These are phyloP conservation scores for Filobasidium floriforme DNA, from an alignment of 768 basidiomycete species.

Conservation along the genomic window DNA sequence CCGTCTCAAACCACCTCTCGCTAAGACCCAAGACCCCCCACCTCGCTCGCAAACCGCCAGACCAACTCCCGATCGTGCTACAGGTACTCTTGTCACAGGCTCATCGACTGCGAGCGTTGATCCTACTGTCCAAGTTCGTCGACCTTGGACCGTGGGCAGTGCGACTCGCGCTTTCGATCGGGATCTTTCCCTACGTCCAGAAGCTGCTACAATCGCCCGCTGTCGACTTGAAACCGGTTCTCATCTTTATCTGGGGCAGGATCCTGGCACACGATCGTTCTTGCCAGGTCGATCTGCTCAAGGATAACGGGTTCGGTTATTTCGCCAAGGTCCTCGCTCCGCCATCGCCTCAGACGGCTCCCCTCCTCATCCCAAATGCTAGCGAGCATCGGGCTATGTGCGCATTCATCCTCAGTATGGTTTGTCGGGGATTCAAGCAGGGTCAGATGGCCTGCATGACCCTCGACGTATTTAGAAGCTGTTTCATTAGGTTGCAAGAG, in stretches of 20 bases:
- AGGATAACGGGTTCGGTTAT: conserved; percentile 55
- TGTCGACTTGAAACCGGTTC: conserved; percentile 86
- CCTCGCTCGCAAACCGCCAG: conserved; percentile 80
- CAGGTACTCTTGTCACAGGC: conserved; percentile 95
- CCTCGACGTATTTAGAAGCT: conserved; percentile 70
- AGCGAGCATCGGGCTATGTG: conserved; percentile 98
- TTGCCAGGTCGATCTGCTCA: conserved; percentile 82
- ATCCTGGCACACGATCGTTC: conserved; percentile 93
- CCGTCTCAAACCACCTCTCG: conserved; percentile 32
- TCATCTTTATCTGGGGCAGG: conserved; percentile 98
- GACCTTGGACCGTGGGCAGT: conserved; percentile 99
- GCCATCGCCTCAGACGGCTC: conserved; percentile 51
- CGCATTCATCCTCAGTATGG: conserved; percentile 83
- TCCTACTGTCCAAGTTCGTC: conserved; percentile 91
- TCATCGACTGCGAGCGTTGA: conserved; percentile 87
- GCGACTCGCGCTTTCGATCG: conserved; percentile 86
- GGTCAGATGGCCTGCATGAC: conserved; percentile 77
- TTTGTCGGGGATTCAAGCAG: conserved; percentile 77
- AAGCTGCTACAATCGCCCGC: conserved; percentile 92
- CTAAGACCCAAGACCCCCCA: conserved; percentile 84
- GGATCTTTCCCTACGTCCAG: conserved; percentile 97
- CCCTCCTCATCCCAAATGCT: conserved; percentile 67
- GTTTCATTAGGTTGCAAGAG: conserved; percentile 69
- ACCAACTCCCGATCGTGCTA: conserved; percentile 93
- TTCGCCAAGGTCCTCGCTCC: conserved; percentile 45